These are phyloP conservation scores for Truncatella angustata DNA, from an alignment of 2,329 filamentous ascomycete genomes.

Conservation along the genomic window DNA sequence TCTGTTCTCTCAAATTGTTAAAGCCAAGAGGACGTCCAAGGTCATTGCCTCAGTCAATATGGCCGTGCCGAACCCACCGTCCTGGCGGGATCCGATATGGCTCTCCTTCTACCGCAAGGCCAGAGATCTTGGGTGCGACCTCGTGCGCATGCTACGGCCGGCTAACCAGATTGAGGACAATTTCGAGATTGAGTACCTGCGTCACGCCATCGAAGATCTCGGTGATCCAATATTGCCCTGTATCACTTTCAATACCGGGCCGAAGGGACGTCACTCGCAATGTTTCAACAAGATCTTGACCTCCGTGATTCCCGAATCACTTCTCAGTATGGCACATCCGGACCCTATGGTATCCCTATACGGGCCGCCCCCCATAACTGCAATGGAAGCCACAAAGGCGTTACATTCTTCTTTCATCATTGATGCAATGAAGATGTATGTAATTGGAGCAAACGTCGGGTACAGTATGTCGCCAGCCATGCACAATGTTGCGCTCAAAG, in stretches of 20 bases:
- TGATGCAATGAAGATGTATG: constrained; percentile 69
- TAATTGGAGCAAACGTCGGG: constrained; percentile 69
- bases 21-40: constrained; percentile 53
- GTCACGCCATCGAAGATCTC: constrained; percentile 44
- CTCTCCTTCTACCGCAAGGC: constrained; percentile 57
- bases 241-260: constrained; percentile 64
- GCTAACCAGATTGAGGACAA: constrained; percentile 60
- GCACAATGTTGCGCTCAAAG: constrained; percentile 69
- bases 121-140: constrained; percentile 55
- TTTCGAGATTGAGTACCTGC: constrained; percentile 56
- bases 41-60: constrained; percentile 58
- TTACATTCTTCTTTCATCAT: constrained; percentile 66
- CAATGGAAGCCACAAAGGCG: constrained; percentile 61
- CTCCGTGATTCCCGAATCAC: constrained; percentile 51
- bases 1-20: constrained; percentile 48
- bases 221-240: constrained; percentile 48
- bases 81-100: constrained; percentile 59
- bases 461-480: constrained; percentile 76
- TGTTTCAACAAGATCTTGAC: constrained; percentile 66
- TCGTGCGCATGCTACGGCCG: constrained; percentile 60
- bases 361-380: constrained; percentile 48
- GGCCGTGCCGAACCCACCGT: constrained; percentile 35
- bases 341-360: constrained; percentile 20
- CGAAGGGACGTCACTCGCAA: constrained; percentile 60
- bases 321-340: constrained; percentile 17